phyloP scores from a whole-genome alignment of 1,139 yeast species.

The Candida sanyaensis region DNA sequence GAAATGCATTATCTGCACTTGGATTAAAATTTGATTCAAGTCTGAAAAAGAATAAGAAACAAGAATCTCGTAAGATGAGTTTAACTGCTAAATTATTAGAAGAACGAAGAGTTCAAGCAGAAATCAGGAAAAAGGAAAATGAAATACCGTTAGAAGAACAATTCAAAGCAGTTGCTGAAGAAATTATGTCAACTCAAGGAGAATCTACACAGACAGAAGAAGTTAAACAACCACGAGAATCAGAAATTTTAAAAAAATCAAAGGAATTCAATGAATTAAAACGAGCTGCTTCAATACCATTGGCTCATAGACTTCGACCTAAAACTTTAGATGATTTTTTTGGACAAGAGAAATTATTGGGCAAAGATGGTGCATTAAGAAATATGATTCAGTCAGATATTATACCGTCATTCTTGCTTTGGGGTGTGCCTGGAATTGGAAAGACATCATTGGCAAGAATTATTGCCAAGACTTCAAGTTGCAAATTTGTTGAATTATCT shows the following conservation, averaged over 20 bases:
- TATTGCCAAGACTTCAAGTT: constrained; percentile 54
- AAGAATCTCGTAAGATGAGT: constrained; percentile 26
- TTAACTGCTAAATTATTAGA: constrained; percentile 35
- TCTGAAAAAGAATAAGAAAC: constrained; percentile 20
- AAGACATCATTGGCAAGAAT: constrained; percentile 78
- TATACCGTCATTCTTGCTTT: constrained; percentile 82
- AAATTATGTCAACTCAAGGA: background rate
- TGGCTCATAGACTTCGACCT: constrained; percentile 88
- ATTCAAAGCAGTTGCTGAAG: constrained; percentile 8
- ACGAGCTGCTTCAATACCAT: constrained; percentile 59
- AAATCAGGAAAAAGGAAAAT: constrained; percentile 10
- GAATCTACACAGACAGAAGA: constrained; percentile 1
- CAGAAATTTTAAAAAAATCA: constrained; percentile 14
- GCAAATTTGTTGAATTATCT: constrained; percentile 75
- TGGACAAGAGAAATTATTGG: constrained; percentile 85
- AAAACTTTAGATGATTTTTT: constrained; percentile 68
- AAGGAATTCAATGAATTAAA: constrained; percentile 30
- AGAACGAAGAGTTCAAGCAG: constrained; percentile 26
- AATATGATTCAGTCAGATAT: constrained; percentile 62
- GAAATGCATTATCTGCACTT: constrained; percentile 28
- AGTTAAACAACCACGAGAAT: constrained; percentile 9
- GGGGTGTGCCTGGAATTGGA: constrained; percentile 98
- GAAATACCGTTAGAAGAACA: constrained; percentile 13
- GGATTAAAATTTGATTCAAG: constrained; percentile 32
- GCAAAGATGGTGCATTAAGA: constrained; percentile 68